A percentile compares a stretch with the other conserved stretches of the same genome.
phyloP scores from a whole-genome alignment of 805 yeast species.

The Schizosaccharomyces lindneri region DNA sequence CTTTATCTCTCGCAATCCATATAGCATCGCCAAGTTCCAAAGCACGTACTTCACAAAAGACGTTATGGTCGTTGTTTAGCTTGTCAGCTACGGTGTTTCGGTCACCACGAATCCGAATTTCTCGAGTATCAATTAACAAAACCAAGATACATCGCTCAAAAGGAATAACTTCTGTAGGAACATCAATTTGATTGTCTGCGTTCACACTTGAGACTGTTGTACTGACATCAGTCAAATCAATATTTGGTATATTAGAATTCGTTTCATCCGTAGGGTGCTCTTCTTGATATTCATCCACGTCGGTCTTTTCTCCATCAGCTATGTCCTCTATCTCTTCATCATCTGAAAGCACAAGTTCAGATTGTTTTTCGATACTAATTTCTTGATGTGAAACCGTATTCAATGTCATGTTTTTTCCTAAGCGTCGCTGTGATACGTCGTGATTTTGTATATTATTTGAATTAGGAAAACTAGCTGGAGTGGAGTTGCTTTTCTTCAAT shows the following conservation, averaged over 20 bases:
- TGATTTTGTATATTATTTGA: too few species aligned
- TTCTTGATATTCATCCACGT: constrained; percentile 46
- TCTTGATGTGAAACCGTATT: neutral
- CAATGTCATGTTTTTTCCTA: constrained; percentile 6
- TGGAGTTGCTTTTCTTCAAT: too few species aligned
- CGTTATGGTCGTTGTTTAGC: constrained; percentile 22
- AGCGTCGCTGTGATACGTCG: too few species aligned
- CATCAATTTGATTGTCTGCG: constrained; percentile 2
- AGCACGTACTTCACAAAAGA: constrained; percentile 27
- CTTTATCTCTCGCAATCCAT: constrained; percentile 59
- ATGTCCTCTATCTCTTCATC: constrained; percentile 3
- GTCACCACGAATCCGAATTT: constrained; percentile 41
- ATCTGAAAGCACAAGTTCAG: neutral
- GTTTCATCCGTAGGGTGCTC: constrained; percentile 18
- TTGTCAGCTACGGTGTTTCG: constrained; percentile 43
- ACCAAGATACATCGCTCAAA: constrained; percentile 29
- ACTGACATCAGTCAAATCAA: neutral
- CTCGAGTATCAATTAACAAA: constrained; percentile 58
- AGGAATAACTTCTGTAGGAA: constrained; percentile 7
- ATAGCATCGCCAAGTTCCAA: constrained; percentile 66
- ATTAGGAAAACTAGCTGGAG: too few species aligned
- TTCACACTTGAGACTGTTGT: neutral
- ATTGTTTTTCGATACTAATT: too few species aligned
- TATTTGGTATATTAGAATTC: neutral
- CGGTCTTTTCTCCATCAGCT: constrained; percentile 30